Evolutionary conservation across 1,284 basidiomycete species (phyloP).

Genomic region (Leccinum olivaceoglutinosum): DNA sequence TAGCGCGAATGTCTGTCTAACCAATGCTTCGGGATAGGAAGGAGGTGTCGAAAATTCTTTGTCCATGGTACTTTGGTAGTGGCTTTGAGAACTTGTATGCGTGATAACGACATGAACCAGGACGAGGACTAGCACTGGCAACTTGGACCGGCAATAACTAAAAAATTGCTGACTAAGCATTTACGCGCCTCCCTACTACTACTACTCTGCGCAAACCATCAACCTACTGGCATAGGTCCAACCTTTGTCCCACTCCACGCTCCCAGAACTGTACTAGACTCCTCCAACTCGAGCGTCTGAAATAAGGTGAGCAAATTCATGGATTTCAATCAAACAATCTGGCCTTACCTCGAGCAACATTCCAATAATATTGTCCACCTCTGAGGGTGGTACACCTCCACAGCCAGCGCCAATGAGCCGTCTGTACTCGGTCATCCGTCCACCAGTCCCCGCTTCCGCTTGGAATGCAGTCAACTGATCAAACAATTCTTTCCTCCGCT

Average conservation of each 20-base stretch:
- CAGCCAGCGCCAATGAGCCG: conserved; percentile 83
- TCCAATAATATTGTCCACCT: conserved; percentile 80
- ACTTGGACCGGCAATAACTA: neutral
- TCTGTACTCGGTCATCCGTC: conserved; percentile 83
- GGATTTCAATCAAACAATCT: neutral
- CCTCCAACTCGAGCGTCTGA: conserved; percentile 70
- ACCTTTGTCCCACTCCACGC: conserved; percentile 33
- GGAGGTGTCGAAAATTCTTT: conserved; percentile 59
- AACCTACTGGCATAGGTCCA: conserved; percentile 21
- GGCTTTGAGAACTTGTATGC: conserved; percentile 39
- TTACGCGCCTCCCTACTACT: neutral
- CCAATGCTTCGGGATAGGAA: conserved; percentile 46
- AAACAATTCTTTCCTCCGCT: conserved; percentile 66
- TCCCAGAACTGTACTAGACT: conserved; percentile 52
- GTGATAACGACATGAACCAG: conserved; percentile 32
- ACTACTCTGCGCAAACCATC: conserved; percentile 7
- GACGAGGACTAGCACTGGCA: neutral
- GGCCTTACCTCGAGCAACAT: conserved; percentile 75
- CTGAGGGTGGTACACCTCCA: conserved; percentile 78
- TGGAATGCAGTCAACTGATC: conserved; percentile 75
- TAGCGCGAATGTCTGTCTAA: conserved; percentile 27
- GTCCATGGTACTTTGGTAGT: conserved; percentile 52
- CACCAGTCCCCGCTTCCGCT: conserved; percentile 84
- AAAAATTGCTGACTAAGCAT: conserved; percentile 20
- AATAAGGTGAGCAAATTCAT: conserved; percentile 5